Evolutionary conservation across 2,329 filamentous ascomycete genomes (phyloP).

Genomic region (Ceratocystis smalleyi): DNA sequence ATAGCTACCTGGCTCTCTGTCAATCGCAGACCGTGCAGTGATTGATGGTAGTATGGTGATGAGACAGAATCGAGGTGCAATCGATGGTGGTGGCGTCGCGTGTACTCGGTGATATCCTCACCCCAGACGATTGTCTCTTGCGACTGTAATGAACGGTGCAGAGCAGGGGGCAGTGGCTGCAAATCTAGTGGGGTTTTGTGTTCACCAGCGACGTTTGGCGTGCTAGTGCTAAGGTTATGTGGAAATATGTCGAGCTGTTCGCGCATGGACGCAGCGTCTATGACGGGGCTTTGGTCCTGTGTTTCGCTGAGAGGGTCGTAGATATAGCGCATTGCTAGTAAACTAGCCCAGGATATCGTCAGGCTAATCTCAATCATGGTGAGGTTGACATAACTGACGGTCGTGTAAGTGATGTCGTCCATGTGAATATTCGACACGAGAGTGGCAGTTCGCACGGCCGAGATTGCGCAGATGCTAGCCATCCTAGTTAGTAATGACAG

Average conservation of each 20-base stretch:
- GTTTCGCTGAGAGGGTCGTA: conserved; percentile 13
- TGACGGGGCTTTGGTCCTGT: conserved; percentile 9
- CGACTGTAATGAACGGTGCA: conserved; percentile 4
- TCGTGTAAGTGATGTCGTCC: conserved; percentile 12
- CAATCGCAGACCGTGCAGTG: not conserved
- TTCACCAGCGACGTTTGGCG: not conserved
- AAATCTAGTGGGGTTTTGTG: not conserved
- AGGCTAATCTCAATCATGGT: conserved; percentile 15
- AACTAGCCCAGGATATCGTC: conserved; percentile 8
- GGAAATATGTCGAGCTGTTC: conserved; percentile 12
- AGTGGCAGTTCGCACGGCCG: conserved; percentile 21
- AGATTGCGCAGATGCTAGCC: conserved; percentile 25
- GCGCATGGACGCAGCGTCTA: not conserved
- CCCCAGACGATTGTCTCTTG: conserved; percentile 11
- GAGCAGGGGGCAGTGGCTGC: conserved; percentile 20
- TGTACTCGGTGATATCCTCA: conserved; percentile 19
- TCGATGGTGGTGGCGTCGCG: conserved; percentile 8
- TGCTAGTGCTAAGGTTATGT: not conserved
- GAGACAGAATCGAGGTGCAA: not conserved
- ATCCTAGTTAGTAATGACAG: not conserved
- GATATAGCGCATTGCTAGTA: conserved; percentile 12
- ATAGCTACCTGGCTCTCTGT: conserved; percentile 2
- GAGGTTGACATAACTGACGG: conserved; percentile 14
- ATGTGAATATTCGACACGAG: conserved; percentile 12
- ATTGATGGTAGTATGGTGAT: conserved; percentile 1